Evolutionary conservation across 768 basidiomycete species (phyloP).

Genomic region (Russula griseocarnosa): DNA sequence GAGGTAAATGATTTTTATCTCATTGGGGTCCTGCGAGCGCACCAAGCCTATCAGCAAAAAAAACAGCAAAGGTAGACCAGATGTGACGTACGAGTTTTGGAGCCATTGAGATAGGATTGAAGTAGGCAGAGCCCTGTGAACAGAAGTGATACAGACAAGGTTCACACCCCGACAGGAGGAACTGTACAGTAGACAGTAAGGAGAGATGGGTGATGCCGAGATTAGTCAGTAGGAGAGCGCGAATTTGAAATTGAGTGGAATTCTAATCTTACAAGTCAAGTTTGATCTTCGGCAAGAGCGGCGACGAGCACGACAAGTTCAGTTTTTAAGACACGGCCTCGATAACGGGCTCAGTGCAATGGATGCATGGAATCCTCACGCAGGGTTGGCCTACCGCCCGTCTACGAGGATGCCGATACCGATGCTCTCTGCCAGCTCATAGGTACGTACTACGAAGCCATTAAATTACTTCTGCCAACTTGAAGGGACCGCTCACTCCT

Average conservation of each 20-base stretch:
- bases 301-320: not conserved
- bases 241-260: constrained; percentile 15
- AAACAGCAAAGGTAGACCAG: not conserved
- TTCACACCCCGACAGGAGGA: constrained; percentile 9
- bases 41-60: not conserved
- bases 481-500: not conserved
- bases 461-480: too few species aligned
- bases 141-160: constrained; percentile 26
- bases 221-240: not conserved
- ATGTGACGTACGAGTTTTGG: constrained; percentile 63
- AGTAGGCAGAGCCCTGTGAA: constrained; percentile 34
- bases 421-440: constrained; percentile 86
- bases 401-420: constrained; percentile 79
- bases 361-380: constrained; percentile 77
- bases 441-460: constrained; percentile 47
- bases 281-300: not conserved
- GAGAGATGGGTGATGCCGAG: not conserved
- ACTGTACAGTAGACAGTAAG: constrained; percentile 23
- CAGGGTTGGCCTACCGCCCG: constrained; percentile 75
- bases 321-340: constrained; percentile 9
- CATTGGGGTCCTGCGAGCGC: constrained; percentile 79
- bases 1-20: constrained; percentile 99
- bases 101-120: constrained; percentile 49
- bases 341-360: constrained; percentile 52
- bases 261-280: not conserved